Percentiles rank a stretch among this genome's conserved stretches.
phyloP scores from a whole-genome alignment of 257 asterid species.

The Scutellaria minor region DNA sequence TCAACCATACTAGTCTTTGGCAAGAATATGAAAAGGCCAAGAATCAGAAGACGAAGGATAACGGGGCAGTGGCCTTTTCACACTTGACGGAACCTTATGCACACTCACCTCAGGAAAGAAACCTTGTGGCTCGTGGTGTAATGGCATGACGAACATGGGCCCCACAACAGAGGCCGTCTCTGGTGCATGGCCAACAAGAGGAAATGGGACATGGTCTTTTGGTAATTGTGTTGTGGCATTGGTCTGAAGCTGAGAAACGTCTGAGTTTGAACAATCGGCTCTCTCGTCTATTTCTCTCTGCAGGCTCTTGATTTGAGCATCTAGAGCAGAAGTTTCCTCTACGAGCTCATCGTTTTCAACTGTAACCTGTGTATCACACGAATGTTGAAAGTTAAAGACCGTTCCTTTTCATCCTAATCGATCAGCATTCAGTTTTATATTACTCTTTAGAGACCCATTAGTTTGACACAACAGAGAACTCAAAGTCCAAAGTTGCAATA shows the following conservation, averaged over 20 bases:
- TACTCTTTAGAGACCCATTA: too few relatives aligned
- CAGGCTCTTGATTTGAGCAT: conserved; percentile 59
- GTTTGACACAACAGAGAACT: too few relatives aligned
- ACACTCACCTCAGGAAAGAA: conserved; percentile 35
- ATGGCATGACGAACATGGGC: conserved; percentile 57
- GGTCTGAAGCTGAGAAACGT: conserved; percentile 35
- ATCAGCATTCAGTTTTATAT: not conserved
- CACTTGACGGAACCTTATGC: conserved; percentile 41
- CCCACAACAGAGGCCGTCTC: conserved; percentile 40
- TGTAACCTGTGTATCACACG: conserved; percentile 48
- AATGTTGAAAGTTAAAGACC: not conserved
- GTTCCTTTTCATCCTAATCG: not conserved
- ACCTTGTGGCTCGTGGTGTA: conserved; percentile 49
- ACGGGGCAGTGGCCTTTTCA: conserved; percentile 70
- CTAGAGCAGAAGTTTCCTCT: conserved; percentile 62
- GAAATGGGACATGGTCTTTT: conserved; percentile 41
- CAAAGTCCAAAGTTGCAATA: conserved; percentile 3
- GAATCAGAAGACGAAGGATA: conserved; percentile 70
- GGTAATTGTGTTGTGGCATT: conserved; percentile 26
- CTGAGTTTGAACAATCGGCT: conserved; percentile 31
- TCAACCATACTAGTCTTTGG: conserved; percentile 37
- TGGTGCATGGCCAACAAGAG: conserved; percentile 40
- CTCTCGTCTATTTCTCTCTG: conserved; percentile 53
- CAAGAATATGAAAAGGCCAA: conserved; percentile 65
- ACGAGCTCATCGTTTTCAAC: conserved; percentile 63